A percentile compares a stretch with the other conserved stretches of the same genome.
phyloP scores from a whole-genome alignment of 2,329 filamentous ascomycete genomes.

The Teratosphaeria destructans region DNA sequence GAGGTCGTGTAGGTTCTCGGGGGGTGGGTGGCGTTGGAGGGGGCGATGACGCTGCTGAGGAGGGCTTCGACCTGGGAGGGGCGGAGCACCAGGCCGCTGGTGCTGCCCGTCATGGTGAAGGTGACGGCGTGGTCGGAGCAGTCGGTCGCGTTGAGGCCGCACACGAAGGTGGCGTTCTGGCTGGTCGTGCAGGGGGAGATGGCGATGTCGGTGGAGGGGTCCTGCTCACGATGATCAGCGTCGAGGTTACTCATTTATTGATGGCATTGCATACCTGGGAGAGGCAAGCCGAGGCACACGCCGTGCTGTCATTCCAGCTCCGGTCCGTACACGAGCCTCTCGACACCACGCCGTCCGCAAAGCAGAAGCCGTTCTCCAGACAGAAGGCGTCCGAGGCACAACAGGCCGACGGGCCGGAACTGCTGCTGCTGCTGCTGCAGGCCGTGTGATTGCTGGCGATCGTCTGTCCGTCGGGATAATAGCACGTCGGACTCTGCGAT shows the following conservation, averaged over 20 bases:
- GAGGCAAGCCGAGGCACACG: constrained; percentile 21
- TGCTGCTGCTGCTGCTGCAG: constrained; percentile 1
- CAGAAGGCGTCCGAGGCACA: constrained; percentile 21
- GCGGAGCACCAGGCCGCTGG: constrained; percentile 17
- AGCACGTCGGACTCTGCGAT: constrained; percentile 11
- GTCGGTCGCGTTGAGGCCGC: constrained; percentile 16
- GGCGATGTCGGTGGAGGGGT: constrained; percentile 7
- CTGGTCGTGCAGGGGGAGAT: constrained; percentile 18
- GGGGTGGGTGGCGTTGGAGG: neutral
- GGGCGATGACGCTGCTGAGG: constrained; percentile 9
- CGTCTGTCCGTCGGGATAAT: constrained; percentile 19
- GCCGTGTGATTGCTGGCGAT: constrained; percentile 17
- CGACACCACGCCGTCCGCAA: constrained; percentile 19
- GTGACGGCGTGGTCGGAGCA: constrained; percentile 16
- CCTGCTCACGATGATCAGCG: neutral
- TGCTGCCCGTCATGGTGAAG: constrained; percentile 15
- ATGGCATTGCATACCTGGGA: constrained; percentile 10
- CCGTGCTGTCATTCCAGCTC: constrained; percentile 16
- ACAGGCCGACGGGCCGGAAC: constrained; percentile 14
- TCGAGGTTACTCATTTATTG: neutral
- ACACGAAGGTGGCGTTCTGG: constrained; percentile 19
- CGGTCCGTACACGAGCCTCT: constrained; percentile 24
- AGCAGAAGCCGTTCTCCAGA: constrained; percentile 24
- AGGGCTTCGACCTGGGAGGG: constrained; percentile 19
- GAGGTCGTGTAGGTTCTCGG: constrained; percentile 10